Percentiles rank a stretch among this genome's conserved stretches.
phyloP scores from a whole-genome alignment of 441 rosid species.

The Macaranga tanarius region DNA sequence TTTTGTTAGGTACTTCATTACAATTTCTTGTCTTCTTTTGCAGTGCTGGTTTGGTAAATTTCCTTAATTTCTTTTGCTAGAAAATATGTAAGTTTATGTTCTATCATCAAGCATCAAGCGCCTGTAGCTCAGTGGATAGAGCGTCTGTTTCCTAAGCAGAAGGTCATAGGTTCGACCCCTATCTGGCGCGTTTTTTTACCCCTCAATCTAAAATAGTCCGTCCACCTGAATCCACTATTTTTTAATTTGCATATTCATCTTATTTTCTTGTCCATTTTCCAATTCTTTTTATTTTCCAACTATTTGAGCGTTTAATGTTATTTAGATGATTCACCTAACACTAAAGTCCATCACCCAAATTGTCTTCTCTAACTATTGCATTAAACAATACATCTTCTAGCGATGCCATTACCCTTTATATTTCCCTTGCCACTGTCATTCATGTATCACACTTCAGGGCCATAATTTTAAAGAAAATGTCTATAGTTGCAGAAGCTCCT shows the following conservation, averaged over 20 bases:
- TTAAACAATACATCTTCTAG: background rate
- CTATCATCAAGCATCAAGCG: constrained; percentile 26
- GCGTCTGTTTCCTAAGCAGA: constrained; percentile 95
- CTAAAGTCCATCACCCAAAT: background rate
- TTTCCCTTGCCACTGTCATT: background rate
- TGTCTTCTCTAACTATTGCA: background rate
- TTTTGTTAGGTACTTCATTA: background rate
- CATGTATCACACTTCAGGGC: background rate
- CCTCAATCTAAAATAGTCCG: too few relatives aligned
- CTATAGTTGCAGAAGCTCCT: constrained; percentile 46
- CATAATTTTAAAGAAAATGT: constrained; percentile 20
- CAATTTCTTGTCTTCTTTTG: too few relatives aligned
- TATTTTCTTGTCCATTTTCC: too few relatives aligned
- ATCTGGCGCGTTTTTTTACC: constrained; percentile 52
- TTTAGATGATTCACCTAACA: constrained; percentile 39
- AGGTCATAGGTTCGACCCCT: constrained; percentile 87
- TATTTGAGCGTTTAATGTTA: background rate
- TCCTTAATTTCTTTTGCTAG: too few relatives aligned
- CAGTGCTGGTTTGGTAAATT: too few relatives aligned
- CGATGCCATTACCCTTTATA: constrained; percentile 15
- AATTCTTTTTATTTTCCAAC: too few relatives aligned
- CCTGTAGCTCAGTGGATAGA: constrained; percentile 93
- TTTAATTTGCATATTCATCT: too few relatives aligned
- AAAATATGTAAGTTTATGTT: too few relatives aligned
- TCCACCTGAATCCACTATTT: too few relatives aligned